Base-by-base conservation (phyloP, 2,329 filamentous ascomycete genomes). In the Phoma herbarum region DNA sequence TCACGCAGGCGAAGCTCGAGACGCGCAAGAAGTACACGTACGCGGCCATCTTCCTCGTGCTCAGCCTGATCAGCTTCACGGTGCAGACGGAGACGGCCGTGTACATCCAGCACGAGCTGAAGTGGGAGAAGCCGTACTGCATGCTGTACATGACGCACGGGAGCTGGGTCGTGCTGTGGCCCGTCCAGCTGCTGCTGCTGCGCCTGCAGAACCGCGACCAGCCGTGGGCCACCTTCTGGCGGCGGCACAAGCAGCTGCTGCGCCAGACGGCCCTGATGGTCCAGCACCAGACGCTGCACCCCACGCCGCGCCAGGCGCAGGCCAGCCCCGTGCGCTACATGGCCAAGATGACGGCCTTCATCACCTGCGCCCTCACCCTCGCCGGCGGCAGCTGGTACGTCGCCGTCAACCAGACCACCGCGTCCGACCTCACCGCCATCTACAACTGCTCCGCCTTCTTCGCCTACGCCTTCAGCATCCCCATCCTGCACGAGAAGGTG, bases 391-490 rank as follows among this genome's bases (percentile, higher is more conserved):
- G 90, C 70, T 99, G 95, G 95, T 99, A 98, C 73, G 84, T 98
- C 33, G 94, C 95, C 16, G 94, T 99, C 58, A 91, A 92, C 78
- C 80, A 97, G 82, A 99, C 95, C 1, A 97, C 91, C 3, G 90
- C 95, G 2, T 93, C 90, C 65, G 95, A 99, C 77, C 80, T 99
- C 69, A 99, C 95, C 0, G 95, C 95, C 52, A 99, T 99, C 69
- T 99, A 99, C 85, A 99, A 99, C 80, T 99, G 95, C 83, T 96
- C 92, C 52, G 94, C 95, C 58, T 99, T 99, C 79, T 99, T 99
- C 77, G 95, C 95, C 47, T 99, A 99, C 75, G 94, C 92, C 12
- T 99, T 99, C 75, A 96, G 91, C 44, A 93, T 99, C 43, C 93
- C 93, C 1, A 79, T 99, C 18, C 83, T 99, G 2, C 88, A 91